A percentile compares a stretch with the other conserved stretches of the same genome.
phyloP scores from a whole-genome alignment of 306 rosid genomes.

The Cucurbita moschata region DNA sequence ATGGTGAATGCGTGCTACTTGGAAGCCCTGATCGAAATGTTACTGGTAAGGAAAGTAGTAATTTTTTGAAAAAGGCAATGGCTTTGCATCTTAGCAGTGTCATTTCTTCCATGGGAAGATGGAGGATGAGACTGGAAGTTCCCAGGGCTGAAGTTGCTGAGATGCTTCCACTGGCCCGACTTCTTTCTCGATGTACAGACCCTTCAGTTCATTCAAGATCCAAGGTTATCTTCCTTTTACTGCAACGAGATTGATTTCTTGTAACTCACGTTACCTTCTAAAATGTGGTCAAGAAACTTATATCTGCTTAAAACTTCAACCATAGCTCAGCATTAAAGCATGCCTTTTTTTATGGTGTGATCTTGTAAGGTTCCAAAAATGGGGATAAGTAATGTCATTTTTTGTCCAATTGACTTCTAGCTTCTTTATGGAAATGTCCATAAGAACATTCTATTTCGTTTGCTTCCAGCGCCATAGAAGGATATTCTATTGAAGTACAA shows the following conservation, averaged over 20 bases:
- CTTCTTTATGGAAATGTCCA: not conserved
- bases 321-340: not conserved
- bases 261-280: not conserved
- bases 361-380: not conserved
- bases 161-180: slow-evolving; percentile 95
- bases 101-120: slow-evolving; percentile 92
- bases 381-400: not conserved
- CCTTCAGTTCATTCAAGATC: slow-evolving; percentile 81
- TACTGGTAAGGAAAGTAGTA: slow-evolving; percentile 37
- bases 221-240: slow-evolving; percentile 43
- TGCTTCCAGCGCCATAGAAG: not conserved
- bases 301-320: not conserved
- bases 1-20: slow-evolving; percentile 90
- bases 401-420: not conserved
- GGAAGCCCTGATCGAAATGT: slow-evolving; percentile 50
- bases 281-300: not conserved
- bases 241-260: slow-evolving; percentile 8
- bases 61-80: slow-evolving; percentile 36
- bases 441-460: not conserved
- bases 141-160: slow-evolving; percentile 78
- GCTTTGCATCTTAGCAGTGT: slow-evolving; percentile 67
- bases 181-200: slow-evolving; percentile 72
- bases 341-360: not conserved
- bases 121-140: slow-evolving; percentile 94
- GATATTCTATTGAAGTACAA: not conserved